A percentile compares a stretch with the other conserved stretches of the same genome.
Evolutionary conservation across 2,329 filamentous ascomycete species (phyloP).

Genomic region (Pseudopyricularia cyperi): DNA sequence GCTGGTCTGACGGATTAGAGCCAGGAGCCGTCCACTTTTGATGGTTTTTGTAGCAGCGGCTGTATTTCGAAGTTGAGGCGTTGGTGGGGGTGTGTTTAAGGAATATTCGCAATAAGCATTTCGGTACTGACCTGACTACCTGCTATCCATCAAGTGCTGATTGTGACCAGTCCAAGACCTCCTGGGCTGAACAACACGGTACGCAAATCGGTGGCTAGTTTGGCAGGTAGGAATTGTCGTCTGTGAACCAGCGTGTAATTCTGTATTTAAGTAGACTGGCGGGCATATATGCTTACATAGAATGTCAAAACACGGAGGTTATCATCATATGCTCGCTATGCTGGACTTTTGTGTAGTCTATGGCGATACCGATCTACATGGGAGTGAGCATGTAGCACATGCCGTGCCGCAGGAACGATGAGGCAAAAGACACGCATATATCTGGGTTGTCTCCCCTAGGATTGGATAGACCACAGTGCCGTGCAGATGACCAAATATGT

Average conservation of each 20-base stretch:
- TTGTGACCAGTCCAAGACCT: too few relatives aligned
- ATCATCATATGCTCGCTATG: too few relatives aligned
- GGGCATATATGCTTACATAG: neutral
- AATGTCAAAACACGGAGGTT: neutral
- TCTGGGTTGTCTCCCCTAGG: too few relatives aligned
- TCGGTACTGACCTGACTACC: neutral
- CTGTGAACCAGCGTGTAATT: neutral
- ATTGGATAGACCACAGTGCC: too few relatives aligned
- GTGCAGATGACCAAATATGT: too few relatives aligned
- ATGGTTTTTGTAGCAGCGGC: neutral
- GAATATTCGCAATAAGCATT: neutral
- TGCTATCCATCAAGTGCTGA: neutral
- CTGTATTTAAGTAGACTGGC: neutral
- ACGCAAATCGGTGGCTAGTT: neutral
- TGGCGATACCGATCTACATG: too few relatives aligned
- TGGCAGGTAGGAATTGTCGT: neutral
- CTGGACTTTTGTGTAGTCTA: too few relatives aligned
- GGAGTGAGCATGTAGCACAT: too few relatives aligned
- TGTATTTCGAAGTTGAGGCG: neutral
- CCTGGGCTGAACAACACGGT: too few relatives aligned
- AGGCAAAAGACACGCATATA: too few relatives aligned
- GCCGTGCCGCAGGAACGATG: too few relatives aligned
- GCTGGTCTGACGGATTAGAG: constrained; percentile 53
- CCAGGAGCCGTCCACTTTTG: neutral
- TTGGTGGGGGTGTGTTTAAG: neutral